These are phyloP conservation scores for Lasiosphaeria hispida DNA, from an alignment of 495 filamentous ascomycete genomes.

Conservation along the genomic window DNA sequence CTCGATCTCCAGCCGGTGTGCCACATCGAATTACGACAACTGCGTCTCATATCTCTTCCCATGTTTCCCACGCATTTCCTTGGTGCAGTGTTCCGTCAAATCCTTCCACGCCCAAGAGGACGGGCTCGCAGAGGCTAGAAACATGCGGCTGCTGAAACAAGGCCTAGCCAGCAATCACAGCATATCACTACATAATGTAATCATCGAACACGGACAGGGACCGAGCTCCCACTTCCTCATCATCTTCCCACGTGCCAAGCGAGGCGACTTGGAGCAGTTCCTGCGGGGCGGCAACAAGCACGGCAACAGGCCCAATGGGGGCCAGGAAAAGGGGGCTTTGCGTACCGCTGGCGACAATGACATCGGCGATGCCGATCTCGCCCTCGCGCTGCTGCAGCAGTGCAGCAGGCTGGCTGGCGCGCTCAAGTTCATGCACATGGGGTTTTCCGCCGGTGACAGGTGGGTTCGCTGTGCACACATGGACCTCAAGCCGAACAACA, in stretches of 20 bases:
- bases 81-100: no score
- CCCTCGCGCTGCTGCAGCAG: not conserved
- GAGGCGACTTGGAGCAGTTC: constrained; percentile 13
- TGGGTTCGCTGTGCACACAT: constrained; percentile 4
- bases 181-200: not conserved
- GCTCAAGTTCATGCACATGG: constrained; percentile 8
- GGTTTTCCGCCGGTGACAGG: not conserved
- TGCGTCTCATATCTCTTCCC: no score
- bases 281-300: constrained; percentile 5
- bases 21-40: no score
- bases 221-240: not conserved
- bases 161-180: not conserved
- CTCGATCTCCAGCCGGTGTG: no score
- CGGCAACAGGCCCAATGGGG: not conserved
- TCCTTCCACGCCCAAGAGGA: not conserved
- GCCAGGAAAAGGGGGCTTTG: not conserved
- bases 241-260: constrained; percentile 7
- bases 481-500: constrained; percentile 15
- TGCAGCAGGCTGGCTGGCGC: not conserved
- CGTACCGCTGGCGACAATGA: no score
- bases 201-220: constrained; percentile 14
- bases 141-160: constrained; percentile 8
- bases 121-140: not conserved
- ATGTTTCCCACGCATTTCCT: no score
- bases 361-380: not conserved